Conservation (phyloP, 2,329 filamentous ascomycete species). For the Aureobasidium sp. region DNA sequence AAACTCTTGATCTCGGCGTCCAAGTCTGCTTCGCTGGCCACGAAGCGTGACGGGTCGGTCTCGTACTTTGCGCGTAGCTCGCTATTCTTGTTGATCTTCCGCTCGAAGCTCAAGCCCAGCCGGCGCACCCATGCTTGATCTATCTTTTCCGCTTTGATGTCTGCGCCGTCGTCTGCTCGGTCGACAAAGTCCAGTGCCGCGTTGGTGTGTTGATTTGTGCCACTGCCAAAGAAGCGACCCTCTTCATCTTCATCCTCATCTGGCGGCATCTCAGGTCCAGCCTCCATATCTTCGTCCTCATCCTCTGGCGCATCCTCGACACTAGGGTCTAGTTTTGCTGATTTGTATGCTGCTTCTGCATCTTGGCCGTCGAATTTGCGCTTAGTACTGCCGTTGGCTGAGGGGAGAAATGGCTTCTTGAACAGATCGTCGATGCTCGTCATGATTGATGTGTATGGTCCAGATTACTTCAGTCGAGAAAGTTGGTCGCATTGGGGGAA, state of each 20-base stretch:
- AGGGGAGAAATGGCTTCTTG: conserved; percentile 59
- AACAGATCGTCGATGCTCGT: conserved; percentile 70
- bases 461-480: neutral
- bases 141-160: conserved; percentile 74
- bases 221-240: conserved; percentile 95
- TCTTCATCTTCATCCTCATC: conserved; percentile 77
- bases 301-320: conserved; percentile 49
- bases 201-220: conserved; percentile 82
- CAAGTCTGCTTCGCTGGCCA: conserved; percentile 87
- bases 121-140: conserved; percentile 87
- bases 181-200: conserved; percentile 93
- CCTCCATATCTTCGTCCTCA: conserved; percentile 37
- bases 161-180: conserved; percentile 62
- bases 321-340: conserved; percentile 60
- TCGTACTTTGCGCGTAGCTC: conserved; percentile 90
- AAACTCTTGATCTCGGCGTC: conserved; percentile 89
- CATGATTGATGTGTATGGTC: conserved; percentile 43
- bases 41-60: conserved; percentile 81
- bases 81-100: conserved; percentile 90
- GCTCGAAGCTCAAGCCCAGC: conserved; percentile 86
- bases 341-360: conserved; percentile 67
- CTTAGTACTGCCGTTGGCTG: conserved; percentile 43
- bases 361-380: conserved; percentile 64
- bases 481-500: conserved; percentile 4
- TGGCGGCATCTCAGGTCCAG: conserved; percentile 35